Base-by-base conservation (phyloP, 208 protist genomes). In the Crithidia thermophila region DNA sequence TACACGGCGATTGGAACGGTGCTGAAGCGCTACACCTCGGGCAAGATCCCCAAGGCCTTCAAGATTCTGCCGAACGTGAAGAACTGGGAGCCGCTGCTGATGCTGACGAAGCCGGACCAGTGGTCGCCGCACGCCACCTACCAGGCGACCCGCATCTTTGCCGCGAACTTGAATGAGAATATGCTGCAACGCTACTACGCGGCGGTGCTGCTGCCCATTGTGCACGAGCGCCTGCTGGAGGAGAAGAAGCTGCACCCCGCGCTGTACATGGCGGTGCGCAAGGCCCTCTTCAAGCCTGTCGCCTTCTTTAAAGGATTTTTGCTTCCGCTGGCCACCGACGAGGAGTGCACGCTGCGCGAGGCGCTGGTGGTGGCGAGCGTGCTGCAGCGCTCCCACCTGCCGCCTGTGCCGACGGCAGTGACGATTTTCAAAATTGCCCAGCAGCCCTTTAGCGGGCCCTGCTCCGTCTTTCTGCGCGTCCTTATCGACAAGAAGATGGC, bases 251-350 rank as follows among this genome's bases (percentile, higher is more conserved):
- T 99, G 56, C 99, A 99, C 88, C 98, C 96, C 25, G 98, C 99
- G 53, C 75, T 99, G 20, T 99, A 99, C 86, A 91, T 97, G 87
- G 93, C 98, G 5, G 84, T 99, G 30, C 94, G 96, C 56, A 99
- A 99, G 84, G 88, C 98, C 9, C 81, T 99, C 16, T 99, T 98
- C 81, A 99, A 99, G 87, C 98, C 98, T 7, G 87, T 95, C 7
- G 98, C 99, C 20, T 99, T 99, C 77, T 99, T 98, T 85, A 99
- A 99, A 66, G 99, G 98, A 9, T 96, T 99, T 52, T 68, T 99
- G 28, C 82, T 99, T 14, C 99, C 99, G 5, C 83, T 99, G 4
- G 95, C 91, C 20, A 91, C 97, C 51, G 88, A 95, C 55, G 84
- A 96, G 51, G 86, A 98, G 67, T 98, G 94, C 77, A 98, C 97